phyloP scores from a whole-genome alignment of 2,329 filamentous ascomycete genomes.

The Colletotrichum siamense region DNA sequence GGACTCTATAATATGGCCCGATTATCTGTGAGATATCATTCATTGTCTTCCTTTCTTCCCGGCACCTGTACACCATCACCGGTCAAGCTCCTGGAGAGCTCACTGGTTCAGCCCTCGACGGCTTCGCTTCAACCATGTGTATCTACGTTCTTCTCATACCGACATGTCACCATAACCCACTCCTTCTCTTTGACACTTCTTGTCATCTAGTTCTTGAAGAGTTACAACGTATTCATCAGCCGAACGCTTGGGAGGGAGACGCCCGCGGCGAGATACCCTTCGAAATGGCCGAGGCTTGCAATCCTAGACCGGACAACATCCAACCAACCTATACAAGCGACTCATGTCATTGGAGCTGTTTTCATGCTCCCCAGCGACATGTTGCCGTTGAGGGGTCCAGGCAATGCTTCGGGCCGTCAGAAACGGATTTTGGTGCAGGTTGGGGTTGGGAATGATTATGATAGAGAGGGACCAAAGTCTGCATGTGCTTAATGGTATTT shows the following conservation, averaged over 20 bases:
- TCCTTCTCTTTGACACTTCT: background rate
- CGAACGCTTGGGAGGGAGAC: background rate
- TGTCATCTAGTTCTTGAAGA: background rate
- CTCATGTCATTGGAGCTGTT: background rate
- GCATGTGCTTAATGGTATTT: fast-evolving
- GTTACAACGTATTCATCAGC: background rate
- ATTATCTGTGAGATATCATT: background rate
- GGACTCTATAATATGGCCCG: background rate
- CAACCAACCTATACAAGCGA: background rate
- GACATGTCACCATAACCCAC: background rate
- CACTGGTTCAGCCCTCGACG: background rate
- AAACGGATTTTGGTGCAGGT: background rate
- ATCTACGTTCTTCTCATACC: background rate
- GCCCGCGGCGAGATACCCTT: background rate
- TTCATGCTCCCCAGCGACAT: background rate
- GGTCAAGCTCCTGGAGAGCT: background rate
- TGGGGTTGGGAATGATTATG: background rate
- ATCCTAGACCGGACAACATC: background rate
- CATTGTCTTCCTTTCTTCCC: background rate
- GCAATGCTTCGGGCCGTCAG: fast-evolving
- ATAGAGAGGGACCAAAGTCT: fast-evolving
- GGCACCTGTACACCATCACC: background rate
- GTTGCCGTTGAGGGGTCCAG: fast-evolving
- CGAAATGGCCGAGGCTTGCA: background rate
- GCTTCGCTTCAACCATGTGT: background rate